Evolutionary conservation across 371 early-diverging fungal genomes (phyloP), one percentile per base, ranked within the genome.

Genomic region (Mortierella sp.): DNA sequence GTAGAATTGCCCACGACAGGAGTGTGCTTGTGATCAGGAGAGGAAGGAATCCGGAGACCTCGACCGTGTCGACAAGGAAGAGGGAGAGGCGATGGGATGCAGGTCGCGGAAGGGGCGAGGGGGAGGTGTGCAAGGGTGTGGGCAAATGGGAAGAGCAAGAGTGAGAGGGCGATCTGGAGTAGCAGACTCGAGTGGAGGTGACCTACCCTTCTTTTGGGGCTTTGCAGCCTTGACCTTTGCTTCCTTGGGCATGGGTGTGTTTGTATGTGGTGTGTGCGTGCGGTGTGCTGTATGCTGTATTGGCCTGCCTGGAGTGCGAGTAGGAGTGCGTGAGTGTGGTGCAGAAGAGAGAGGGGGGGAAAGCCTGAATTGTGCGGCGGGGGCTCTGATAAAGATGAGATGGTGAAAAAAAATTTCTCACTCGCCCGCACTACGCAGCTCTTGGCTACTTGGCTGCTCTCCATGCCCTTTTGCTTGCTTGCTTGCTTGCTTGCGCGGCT

Each of bases 131-230:
- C 12, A 22, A 10, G 21, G 46, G 24, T 44, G 14, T 8, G 31
- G 50, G 21, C 34, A 51, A 22, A 17, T 24, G 48, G 17, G 3
- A 28, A 28, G 44, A 27, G 31, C 28, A 54, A 49, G 17, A 27
- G 41, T 47, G 60, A 44, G 8, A 25, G 21, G 28, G 48, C 17
- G 39, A 44, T 29, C 10, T 43, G 50, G 19, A 45, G 21, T 19
- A 25, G 47, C n/a, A 12, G 12, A 25, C 24, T 21, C 10, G 48
- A 34, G 24, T 14, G 29, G n/a, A 17, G 19, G 48, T 14, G 41
- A 54, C 67, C 56, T 67, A 67, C 68, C 60, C 54, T 57, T 67
- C 68, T 67, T 67, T 49, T 37, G 68, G 22, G 60, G 60, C 68
- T 67, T 67, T 60, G 50, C 34, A 49, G 48, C 55, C 56, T 67